Base-by-base conservation (phyloP, 805 yeast genomes). In the Schwanniomyces yamadae region DNA sequence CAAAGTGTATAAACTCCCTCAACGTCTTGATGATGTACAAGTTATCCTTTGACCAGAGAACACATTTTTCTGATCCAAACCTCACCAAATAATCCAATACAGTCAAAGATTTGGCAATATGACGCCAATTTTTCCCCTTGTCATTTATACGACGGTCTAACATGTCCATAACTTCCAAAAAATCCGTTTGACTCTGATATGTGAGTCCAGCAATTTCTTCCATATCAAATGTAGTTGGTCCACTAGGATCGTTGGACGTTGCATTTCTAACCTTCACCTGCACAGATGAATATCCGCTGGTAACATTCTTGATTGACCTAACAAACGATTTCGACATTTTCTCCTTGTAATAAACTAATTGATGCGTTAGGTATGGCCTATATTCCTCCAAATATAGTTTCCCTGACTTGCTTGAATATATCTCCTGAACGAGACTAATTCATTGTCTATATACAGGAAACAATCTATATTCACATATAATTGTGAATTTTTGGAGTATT, bases 81-180 rank as follows among this genome's bases (percentile, higher is more conserved):
- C 93, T 78, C 13, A 90, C 88, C 39, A 90, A 69, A 61, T 82
- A 91, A 52, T 90, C 96, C 48, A 91, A 71, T n/a, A 91, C 81
- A 2, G 95, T 84, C 43, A 91, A 71, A 1, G 95, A 82, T 61
- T 91, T 93, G 44, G 95, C 90, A 33, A 91, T 90, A 58, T 91
- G 99, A 47, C 96, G 77, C 97, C 97, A 91, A 64, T 91, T 85
- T 59, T 89, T 90, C 42, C 98, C 98, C 68, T 90, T 90, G 57
- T 91, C 98, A 55, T 91, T 91, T 46, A 91, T 67, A 45, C 99
- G 76, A 47, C 88, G 78, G 63, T 91, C 97, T 29, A 91, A 63
- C 82, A 91, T 88, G 54, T 91, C 97, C 95, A 91, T 85, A 31
- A 89, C 79, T 55, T 89, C 95, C 52, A 88, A 72, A 50, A 89